A percentile compares a stretch with the other conserved stretches of the same genome.
These are phyloP conservation scores for Diaporthe sp. DNA, from an alignment of 2,329 filamentous ascomycete species.

Conservation along the genomic window DNA sequence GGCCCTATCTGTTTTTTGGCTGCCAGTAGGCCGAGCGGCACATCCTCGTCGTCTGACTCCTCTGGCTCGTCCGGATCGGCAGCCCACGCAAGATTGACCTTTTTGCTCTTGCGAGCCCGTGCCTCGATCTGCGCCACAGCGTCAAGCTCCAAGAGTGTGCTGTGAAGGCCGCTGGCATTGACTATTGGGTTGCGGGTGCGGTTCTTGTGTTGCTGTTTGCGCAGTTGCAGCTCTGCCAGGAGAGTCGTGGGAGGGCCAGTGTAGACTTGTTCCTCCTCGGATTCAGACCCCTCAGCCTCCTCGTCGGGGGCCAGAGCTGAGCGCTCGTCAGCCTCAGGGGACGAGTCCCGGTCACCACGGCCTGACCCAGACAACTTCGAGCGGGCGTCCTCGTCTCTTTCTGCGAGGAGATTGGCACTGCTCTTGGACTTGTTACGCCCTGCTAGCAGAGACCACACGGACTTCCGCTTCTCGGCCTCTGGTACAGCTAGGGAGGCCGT, in stretches of 20 bases:
- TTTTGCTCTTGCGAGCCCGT: conserved; percentile 79
- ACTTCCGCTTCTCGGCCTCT: conserved; percentile 41
- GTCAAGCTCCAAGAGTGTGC: conserved; percentile 90
- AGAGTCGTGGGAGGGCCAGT: conserved; percentile 88
- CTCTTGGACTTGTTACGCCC: conserved; percentile 43
- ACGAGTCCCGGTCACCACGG: conserved; percentile 37
- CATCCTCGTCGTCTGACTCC: conserved; percentile 85
- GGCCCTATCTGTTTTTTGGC: conserved; percentile 69
- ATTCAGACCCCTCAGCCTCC: conserved; percentile 47
- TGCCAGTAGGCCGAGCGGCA: conserved; percentile 87
- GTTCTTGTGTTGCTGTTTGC: conserved; percentile 88
- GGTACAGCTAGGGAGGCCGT: conserved; percentile 41
- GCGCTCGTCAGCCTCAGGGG: conserved; percentile 40
- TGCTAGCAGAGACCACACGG: conserved; percentile 43
- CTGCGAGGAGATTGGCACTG: conserved; percentile 39
- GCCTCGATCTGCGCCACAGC: conserved; percentile 89
- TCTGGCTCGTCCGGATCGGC: conserved; percentile 59
- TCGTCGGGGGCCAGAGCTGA: conserved; percentile 47
- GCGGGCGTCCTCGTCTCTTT: conserved; percentile 40
- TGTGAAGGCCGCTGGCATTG: conserved; percentile 82
- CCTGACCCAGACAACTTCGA: conserved; percentile 40
- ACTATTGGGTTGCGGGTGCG: conserved; percentile 77
- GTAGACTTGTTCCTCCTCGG: conserved; percentile 65
- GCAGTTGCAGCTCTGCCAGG: conserved; percentile 89
- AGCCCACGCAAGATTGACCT: conserved; percentile 88